Conservation (phyloP, 2,329 filamentous ascomycete species). For the Ceratocystis smalleyi region DNA sequence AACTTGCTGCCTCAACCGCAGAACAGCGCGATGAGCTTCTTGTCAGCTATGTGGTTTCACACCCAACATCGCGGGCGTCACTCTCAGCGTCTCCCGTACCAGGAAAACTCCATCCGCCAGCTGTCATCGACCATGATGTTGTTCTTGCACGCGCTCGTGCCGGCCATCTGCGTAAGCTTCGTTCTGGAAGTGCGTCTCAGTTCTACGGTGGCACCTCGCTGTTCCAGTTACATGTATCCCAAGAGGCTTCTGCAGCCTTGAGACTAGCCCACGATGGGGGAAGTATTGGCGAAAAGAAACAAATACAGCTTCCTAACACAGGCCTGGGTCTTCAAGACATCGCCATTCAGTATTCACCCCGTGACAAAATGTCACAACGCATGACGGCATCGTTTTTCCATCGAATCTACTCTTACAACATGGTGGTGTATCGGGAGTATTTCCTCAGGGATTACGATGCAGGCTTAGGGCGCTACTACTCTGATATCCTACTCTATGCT, state of each 20-base stretch:
- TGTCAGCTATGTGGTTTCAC: constrained; percentile 21
- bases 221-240: constrained; percentile 9
- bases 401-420: constrained; percentile 33
- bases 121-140: constrained; percentile 9
- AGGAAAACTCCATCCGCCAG: not conserved
- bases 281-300: not conserved
- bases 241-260: constrained; percentile 1
- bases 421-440: constrained; percentile 36
- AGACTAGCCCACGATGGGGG: not conserved
- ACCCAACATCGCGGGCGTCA: constrained; percentile 16
- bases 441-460: constrained; percentile 35
- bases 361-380: constrained; percentile 30
- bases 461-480: constrained; percentile 33
- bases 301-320: not conserved
- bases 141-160: constrained; percentile 15
- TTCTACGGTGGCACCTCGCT: constrained; percentile 15
- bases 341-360: constrained; percentile 27
- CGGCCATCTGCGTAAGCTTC: constrained; percentile 25
- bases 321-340: constrained; percentile 13
- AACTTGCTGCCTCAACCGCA: constrained; percentile 28
- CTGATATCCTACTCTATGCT: constrained; percentile 32
- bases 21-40: constrained; percentile 29
- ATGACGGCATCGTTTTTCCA: constrained; percentile 35
- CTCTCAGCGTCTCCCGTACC: constrained; percentile 10
- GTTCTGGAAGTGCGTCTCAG: constrained; percentile 6